Percentiles rank a stretch among this genome's conserved stretches.
Conservation (phyloP, 306 rosid genomes). For the Dalbergia oliveri region DNA sequence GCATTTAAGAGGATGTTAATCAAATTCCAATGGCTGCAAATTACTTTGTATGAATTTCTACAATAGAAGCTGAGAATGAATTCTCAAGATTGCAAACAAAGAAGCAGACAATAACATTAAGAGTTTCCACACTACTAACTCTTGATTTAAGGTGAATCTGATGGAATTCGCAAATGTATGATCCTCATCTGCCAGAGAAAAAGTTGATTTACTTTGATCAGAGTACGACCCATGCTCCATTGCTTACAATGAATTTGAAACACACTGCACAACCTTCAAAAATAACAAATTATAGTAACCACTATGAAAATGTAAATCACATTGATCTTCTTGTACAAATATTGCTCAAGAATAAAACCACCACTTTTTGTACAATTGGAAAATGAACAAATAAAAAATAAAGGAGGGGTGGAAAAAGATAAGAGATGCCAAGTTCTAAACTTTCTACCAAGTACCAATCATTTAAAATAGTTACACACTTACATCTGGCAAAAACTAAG, state of each 20-base stretch:
- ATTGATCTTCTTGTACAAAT: background rate
- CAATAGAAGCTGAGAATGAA: background rate
- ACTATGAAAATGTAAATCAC: background rate
- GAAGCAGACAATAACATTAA: background rate
- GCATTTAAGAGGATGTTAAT: background rate
- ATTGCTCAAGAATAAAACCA: background rate
- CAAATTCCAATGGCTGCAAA: background rate
- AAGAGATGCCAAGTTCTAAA: background rate
- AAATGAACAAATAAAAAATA: background rate
- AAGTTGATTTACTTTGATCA: conserved; percentile 74
- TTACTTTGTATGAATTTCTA: background rate
- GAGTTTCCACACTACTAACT: conserved; percentile 55
- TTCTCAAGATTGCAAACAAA: background rate
- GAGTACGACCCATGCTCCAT: conserved; percentile 74
- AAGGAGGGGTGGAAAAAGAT: background rate
- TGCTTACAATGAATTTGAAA: conserved; percentile 23
- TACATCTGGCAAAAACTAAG: too few relatives aligned
- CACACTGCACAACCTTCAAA: background rate
- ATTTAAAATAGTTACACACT: too few relatives aligned
- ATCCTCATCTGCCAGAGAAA: conserved; percentile 78
- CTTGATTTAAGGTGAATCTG: conserved; percentile 78
- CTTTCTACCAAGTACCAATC: too few relatives aligned
- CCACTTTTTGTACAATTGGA: background rate
- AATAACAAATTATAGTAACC: background rate
- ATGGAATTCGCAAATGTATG: conserved; percentile 77